Conservation (phyloP, 768 basidiomycete species). For the Candolleomyces aberdarensis region DNA sequence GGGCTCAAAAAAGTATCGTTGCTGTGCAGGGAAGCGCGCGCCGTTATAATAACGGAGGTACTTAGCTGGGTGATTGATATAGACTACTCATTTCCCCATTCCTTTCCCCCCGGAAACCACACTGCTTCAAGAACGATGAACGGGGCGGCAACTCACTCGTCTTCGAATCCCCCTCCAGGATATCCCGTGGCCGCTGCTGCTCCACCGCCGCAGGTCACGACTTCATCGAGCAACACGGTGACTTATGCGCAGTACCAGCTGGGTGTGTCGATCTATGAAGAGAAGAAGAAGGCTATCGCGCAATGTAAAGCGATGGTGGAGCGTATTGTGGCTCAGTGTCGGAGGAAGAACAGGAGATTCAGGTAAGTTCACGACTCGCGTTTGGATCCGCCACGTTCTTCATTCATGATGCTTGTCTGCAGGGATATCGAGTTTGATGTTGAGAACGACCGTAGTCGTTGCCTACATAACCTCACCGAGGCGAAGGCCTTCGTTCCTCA, state of each 20-base stretch:
- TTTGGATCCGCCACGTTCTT: neutral
- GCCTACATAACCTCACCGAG: conserved; percentile 32
- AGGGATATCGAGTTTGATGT: conserved; percentile 60
- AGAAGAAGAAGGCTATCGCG: conserved; percentile 43
- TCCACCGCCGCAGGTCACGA: neutral
- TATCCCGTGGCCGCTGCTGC: neutral
- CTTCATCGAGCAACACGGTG: conserved; percentile 33
- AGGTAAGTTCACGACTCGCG: conserved; percentile 30
- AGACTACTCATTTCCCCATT: no score
- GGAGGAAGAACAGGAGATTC: conserved; percentile 47
- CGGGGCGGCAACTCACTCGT: no score
- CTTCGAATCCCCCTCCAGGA: no score
- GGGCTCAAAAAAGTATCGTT: no score
- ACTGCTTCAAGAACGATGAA: no score
- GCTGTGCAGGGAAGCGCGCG: no score
- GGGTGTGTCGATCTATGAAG: conserved; percentile 36
- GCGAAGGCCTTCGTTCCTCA: conserved; percentile 16
- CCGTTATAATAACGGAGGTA: no score
- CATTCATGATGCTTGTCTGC: neutral
- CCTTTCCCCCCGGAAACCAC: no score
- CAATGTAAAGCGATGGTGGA: conserved; percentile 43
- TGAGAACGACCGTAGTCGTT: conserved; percentile 48
- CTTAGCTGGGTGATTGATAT: no score
- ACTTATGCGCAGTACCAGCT: conserved; percentile 20
- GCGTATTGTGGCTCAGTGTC: conserved; percentile 43